Evolutionary conservation across 1,284 basidiomycete genomes (phyloP), one percentile per base, ranked within the genome.

Genomic region (Ceratobasidium sp.): DNA sequence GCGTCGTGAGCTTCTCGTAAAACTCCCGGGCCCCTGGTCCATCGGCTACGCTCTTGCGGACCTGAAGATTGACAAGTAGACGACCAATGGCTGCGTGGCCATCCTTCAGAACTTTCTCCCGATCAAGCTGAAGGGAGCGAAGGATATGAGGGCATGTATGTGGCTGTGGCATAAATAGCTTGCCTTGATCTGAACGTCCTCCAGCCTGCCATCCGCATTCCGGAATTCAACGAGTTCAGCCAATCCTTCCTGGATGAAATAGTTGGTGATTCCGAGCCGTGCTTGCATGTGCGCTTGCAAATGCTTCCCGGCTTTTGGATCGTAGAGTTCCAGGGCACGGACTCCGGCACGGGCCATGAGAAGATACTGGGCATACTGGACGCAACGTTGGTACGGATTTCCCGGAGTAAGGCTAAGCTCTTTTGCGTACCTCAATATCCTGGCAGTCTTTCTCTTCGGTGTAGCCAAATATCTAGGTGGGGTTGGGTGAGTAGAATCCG

Each of bases 221-320:
- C 86, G 85, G 43, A 91, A 78, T 74, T 89, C 88, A 75, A 92
- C 86, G 35, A 94, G 79, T 20, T 82, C 79, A 13, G 87, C 90
- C 71, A 94, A 49, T 13, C 69, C 69, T 58, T 85, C 84, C 32
- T 84, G 80, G 71, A 92, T 87, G 73, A 94, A 81, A 78, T 89
- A 87, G 71, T 90, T 87, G 12, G 89, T 91, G 75, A 94, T 93
- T 32, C 91, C 91, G 69, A 92, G 80, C 31, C 43, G 85, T 58
- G 89, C 91, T 78, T 91, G 92, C 92, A 94, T 94, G 76, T 94
- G 93, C n/a, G 93, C 93, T 76, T 94, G 93, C 20, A 92, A 91
- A 75, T 94, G 92, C 78, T 92, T 93, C 77, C 87, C 81, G 7
- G 87, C 90, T 31, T 79, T 80, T 29, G 92, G 92, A 75, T 95